Evolutionary conservation across 257 asterid species (phyloP), one percentile per base, ranked within the genome.

Genomic region (Fraxinus quadrangulata): DNA sequence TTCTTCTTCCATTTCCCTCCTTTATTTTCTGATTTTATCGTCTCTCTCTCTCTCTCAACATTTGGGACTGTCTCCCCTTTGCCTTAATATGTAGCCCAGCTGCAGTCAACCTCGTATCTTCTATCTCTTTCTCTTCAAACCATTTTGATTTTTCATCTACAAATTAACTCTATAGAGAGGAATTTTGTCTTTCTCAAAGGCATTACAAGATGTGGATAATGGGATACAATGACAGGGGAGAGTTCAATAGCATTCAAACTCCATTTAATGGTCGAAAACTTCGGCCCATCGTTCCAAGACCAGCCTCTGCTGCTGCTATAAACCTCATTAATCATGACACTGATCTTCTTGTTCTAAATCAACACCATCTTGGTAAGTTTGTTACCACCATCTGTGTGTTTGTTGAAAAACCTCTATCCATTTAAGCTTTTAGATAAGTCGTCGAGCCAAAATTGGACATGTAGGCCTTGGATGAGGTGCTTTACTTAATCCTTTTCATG

Each of bases 121-220:
- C 70, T 84, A 49, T 87, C 83, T 84, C 87, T 34, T 61, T 86
- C 84, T 81, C 87, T 81, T 81, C 71, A 36, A 45, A 45, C 17
- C 51, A 45, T 45, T 45, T 45, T 45, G 51, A 45, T 34, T 79
- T 84, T 85, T 87, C 87, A 13, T 47, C 19, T 14, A 47, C 2
- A 36, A 36, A 34, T 34, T 34, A 34, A 34, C 37, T 34, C 42
- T 37, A 6, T 8, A 11, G 49, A 42, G 49, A 12, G 17, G 49
- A 42, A 42, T 42, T 45, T 45, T 12, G 51, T 0, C 17, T 45
- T 12, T 45, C 51, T 45, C 14, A 45, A 45, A 45, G 33, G 2
- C 30, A 69, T 73, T 37, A 69, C n/a, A 83, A 77, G 67, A 90
- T 94, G 98, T 94, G 98, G 98, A 92, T 91, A 97, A 91, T 90